Percentiles rank a stretch among this genome's conserved stretches.
Conservation (phyloP, 306 rosid species). For the Corylus americana region DNA sequence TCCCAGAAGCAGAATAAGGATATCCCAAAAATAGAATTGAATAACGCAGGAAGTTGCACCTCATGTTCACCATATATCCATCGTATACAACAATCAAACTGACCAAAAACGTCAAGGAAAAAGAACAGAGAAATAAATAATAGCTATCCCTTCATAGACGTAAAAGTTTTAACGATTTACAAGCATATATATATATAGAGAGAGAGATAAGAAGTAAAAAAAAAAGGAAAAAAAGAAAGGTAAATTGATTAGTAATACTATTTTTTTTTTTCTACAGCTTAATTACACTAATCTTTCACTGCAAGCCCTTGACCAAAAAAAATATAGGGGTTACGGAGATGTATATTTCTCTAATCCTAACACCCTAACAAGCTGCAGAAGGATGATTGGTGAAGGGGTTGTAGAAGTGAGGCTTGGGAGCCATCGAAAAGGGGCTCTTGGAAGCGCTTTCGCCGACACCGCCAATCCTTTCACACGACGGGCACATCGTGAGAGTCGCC, state of each 20-base stretch:
- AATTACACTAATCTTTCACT: constrained; percentile 52
- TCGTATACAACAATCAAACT: neutral
- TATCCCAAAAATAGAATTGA: neutral
- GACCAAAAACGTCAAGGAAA: neutral
- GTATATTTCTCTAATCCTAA: constrained; percentile 6
- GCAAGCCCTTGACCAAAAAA: constrained; percentile 62
- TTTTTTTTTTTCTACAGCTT: constrained; percentile 46
- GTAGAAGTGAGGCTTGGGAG: constrained; percentile 70
- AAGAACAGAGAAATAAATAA: constrained; percentile 16
- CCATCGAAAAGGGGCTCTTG: constrained; percentile 61
- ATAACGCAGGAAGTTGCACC: neutral
- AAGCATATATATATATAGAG: constrained; percentile 28
- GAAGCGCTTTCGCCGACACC: constrained; percentile 29
- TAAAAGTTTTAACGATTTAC: constrained; percentile 44
- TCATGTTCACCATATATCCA: neutral
- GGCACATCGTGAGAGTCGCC: constrained; percentile 84
- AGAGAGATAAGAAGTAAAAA: too few species aligned
- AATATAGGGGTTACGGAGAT: constrained; percentile 50
- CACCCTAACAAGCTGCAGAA: constrained; percentile 77
- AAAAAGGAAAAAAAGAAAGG: constrained; percentile 14
- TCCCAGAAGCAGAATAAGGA: neutral
- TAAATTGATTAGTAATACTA: constrained; percentile 36
- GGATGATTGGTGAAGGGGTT: constrained; percentile 77
- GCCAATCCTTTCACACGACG: constrained; percentile 82
- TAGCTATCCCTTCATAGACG: constrained; percentile 38